A percentile compares a stretch with the other conserved stretches of the same genome.
These are phyloP conservation scores for Hydrangea macrophylla DNA, from an alignment of 148 eudicot genomes.

Conservation along the genomic window DNA sequence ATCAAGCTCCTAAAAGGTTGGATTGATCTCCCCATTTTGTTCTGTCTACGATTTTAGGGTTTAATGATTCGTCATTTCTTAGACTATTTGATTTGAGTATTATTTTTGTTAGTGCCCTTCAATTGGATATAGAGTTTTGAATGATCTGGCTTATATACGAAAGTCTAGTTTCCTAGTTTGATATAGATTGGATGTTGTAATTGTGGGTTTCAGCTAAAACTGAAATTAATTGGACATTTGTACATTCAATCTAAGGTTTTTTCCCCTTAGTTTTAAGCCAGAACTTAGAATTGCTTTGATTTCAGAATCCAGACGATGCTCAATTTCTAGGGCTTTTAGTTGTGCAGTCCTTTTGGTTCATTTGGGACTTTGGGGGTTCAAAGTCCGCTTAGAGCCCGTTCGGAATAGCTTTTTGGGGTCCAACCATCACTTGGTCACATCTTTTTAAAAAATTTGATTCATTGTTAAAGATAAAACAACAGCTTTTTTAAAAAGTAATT, in stretches of 20 bases:
- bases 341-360: neutral
- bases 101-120: neutral
- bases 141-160: constrained; percentile 3
- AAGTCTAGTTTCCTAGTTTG: neutral
- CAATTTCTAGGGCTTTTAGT: constrained; percentile 10
- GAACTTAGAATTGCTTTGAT: neutral
- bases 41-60: neutral
- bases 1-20: constrained; percentile 85
- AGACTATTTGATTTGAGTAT: neutral
- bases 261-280: neutral
- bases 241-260: neutral
- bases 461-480: no score
- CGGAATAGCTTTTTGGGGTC: no score
- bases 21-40: neutral
- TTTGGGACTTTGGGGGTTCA: constrained; percentile 2
- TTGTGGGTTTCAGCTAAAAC: neutral
- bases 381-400: neutral
- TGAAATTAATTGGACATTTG: neutral
- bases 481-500: no score
- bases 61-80: neutral
- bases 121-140: neutral
- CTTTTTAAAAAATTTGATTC: no score
- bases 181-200: neutral
- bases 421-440: no score
- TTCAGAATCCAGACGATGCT: neutral